These are phyloP conservation scores for Fraxinus ornus DNA, from an alignment of 305 asterid species.

Conservation along the genomic window DNA sequence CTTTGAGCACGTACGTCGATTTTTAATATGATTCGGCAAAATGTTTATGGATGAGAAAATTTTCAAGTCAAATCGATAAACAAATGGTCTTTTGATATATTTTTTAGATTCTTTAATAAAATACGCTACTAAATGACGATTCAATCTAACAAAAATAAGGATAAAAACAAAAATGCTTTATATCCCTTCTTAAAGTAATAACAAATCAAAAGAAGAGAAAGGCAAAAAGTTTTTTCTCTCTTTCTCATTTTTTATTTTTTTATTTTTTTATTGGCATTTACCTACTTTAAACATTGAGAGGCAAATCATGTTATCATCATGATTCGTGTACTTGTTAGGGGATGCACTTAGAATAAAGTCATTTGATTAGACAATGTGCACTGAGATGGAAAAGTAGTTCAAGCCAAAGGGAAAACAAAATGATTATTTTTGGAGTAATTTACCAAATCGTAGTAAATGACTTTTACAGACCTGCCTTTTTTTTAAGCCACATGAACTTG, in stretches of 20 bases:
- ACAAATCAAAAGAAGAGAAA: constrained; percentile 1
- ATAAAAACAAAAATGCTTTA: not conserved
- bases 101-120: not conserved
- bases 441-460: not conserved
- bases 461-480: not conserved
- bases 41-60: not conserved
- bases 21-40: not conserved
- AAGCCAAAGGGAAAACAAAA: not conserved
- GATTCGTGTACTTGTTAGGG: not conserved
- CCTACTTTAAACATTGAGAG: not conserved
- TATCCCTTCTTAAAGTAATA: not conserved
- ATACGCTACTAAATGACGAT: not conserved
- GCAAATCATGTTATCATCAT: not conserved
- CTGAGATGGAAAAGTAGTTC: not conserved
- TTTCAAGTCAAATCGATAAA: not conserved
- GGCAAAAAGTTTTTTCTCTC: not conserved
- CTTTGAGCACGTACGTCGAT: not conserved
- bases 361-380: not conserved
- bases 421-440: not conserved
- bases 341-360: not conserved
- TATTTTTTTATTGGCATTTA: not conserved
- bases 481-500: not conserved
- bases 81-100: not conserved
- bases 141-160: not conserved
- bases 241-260: not conserved